These are phyloP conservation scores for Dictyostelium capitatum DNA, from an alignment of 78 protist species.

Conservation along the genomic window DNA sequence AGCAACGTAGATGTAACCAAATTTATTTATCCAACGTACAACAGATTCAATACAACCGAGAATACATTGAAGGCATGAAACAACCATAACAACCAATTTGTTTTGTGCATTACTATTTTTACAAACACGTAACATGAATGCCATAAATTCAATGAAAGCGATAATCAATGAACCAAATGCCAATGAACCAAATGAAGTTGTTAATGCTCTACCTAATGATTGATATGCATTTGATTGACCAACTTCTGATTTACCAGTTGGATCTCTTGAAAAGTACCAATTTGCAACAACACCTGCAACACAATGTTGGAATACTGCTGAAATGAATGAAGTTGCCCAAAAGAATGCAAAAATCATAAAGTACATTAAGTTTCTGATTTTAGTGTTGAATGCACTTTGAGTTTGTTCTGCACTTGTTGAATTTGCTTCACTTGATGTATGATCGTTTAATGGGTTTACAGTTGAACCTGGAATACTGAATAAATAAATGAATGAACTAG, in stretches of 20 bases:
- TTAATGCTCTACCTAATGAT: conserved; percentile 51
- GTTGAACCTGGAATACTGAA: conserved; percentile 78
- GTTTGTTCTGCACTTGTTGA: background rate
- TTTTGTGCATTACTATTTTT: conserved; percentile 27
- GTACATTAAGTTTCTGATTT: conserved; percentile 75
- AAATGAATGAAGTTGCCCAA: conserved; percentile 71
- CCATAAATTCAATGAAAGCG: conserved; percentile 60
- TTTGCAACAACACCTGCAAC: conserved; percentile 84
- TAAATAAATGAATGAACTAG: conserved; percentile 66
- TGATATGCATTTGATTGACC: conserved; percentile 36
- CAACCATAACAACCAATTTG: conserved; percentile 56
- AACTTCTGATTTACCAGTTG: conserved; percentile 36
- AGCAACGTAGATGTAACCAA: conserved; percentile 82
- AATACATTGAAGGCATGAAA: conserved; percentile 71
- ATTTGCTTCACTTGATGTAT: background rate
- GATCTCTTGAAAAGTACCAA: conserved; percentile 76
- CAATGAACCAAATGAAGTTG: conserved; percentile 51
- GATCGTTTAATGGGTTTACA: conserved; percentile 12
- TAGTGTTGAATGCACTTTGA: conserved; percentile 43
- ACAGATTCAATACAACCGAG: conserved; percentile 63
- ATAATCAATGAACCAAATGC: conserved; percentile 82
- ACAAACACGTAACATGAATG: conserved; percentile 23
- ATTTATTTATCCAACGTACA: conserved; percentile 65
- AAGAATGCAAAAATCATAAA: conserved; percentile 77
- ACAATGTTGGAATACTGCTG: conserved; percentile 76